Evolutionary conservation across 345 rosid species (phyloP).

Genomic region (Syzygium jambos): DNA sequence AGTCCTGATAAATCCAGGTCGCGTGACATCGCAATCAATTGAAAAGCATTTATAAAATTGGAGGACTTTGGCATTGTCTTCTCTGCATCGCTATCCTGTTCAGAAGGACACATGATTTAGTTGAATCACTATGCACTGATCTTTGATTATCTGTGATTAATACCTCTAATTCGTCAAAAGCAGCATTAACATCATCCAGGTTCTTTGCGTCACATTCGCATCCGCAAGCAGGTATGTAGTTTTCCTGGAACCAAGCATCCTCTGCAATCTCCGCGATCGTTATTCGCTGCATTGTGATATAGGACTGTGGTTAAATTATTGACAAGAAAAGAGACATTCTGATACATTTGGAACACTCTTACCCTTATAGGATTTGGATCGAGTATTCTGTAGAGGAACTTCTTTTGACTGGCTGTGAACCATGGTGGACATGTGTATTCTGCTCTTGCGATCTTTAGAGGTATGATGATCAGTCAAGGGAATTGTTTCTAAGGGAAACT

Average conservation of each 20-base stretch:
- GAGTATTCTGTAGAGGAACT: constrained; percentile 56
- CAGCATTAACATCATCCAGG: constrained; percentile 45
- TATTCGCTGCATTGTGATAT: constrained; percentile 41
- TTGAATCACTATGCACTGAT: background rate
- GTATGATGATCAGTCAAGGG: background rate
- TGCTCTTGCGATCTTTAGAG: constrained; percentile 49
- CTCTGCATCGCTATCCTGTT: constrained; percentile 46
- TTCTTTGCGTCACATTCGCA: constrained; percentile 21
- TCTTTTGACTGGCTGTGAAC: constrained; percentile 54
- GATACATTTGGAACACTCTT: background rate
- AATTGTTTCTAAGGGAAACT: background rate
- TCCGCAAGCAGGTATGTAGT: constrained; percentile 48
- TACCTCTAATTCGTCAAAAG: constrained; percentile 54
- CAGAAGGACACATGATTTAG: constrained; percentile 10
- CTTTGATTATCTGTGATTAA: background rate
- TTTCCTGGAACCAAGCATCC: constrained; percentile 69
- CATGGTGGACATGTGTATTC: constrained; percentile 54
- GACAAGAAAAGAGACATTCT: background rate
- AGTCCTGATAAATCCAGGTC: constrained; percentile 94
- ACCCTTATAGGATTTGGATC: constrained; percentile 60
- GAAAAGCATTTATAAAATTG: constrained; percentile 81
- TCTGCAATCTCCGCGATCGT: constrained; percentile 56
- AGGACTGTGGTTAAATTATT: background rate
- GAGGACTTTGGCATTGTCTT: constrained; percentile 34
- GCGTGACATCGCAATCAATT: constrained; percentile 82